A percentile compares a stretch with the other conserved stretches of the same genome.
Conservation (phyloP, 192 early-diverging fungal genomes). For the Entomortierella chlamydospora region DNA sequence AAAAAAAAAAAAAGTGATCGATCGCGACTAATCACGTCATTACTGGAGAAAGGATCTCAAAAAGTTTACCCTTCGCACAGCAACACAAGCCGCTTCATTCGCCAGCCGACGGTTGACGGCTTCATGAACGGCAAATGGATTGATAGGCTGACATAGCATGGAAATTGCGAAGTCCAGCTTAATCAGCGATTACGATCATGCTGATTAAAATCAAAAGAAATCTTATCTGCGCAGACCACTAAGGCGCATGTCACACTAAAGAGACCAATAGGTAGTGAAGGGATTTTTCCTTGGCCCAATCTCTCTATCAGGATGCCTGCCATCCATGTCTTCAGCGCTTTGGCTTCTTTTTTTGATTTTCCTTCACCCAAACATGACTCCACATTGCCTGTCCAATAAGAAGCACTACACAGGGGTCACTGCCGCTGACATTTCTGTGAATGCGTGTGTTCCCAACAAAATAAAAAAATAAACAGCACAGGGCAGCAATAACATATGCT, state of each 20-base stretch:
- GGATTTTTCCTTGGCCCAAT: no score
- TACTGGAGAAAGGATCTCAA: background rate
- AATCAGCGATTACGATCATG: background rate
- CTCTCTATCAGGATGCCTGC: no score
- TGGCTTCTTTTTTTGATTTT: background rate
- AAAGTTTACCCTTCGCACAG: no score
- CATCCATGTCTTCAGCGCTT: background rate
- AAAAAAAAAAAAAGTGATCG: conserved; percentile 3
- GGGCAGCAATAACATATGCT: background rate
- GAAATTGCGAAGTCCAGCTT: background rate
- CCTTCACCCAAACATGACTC: background rate
- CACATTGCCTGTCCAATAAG: conserved; percentile 16
- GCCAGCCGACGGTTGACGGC: no score
- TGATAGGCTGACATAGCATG: no score
- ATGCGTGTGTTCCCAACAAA: conserved; percentile 32
- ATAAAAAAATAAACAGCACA: background rate
- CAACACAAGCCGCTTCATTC: no score
- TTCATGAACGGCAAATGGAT: no score
- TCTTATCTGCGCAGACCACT: background rate
- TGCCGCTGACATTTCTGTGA: background rate
- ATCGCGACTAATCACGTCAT: conserved; percentile 52
- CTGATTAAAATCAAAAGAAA: background rate
- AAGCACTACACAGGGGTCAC: background rate
- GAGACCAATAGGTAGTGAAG: no score
- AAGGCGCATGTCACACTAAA: no score